Base-by-base conservation (phyloP, 148 eudicot species). In the Rhododendron williamsianum region DNA sequence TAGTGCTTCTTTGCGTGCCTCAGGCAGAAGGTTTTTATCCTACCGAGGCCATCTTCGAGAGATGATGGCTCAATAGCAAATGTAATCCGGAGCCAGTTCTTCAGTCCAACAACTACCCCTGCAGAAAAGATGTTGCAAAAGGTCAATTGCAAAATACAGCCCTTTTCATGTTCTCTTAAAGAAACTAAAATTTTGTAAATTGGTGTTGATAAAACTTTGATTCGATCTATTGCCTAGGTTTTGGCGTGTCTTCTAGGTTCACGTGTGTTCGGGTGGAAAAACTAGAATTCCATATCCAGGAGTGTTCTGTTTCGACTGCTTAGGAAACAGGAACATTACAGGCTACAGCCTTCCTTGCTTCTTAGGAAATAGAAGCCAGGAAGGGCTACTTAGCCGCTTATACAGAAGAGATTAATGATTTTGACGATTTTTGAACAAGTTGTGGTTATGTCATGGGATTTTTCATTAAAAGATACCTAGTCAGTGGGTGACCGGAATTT, bases 91-190 rank as follows among this genome's bases (percentile, higher is more conserved):
- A 92, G 12, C 93, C 91, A 92, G 74, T 90, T 87, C 83, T 88
- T 90, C 89, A 91, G 48, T 16, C 94, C 92, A 41, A 92, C 89
- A n/a, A 88, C 88, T 60, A 35, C 36, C 41, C 94, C 94, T 92
- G 76, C n/a, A 69, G 6, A 0, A 63, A 69, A 69, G 35, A 67
- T n/a, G 83, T 54, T 18, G 9, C 67, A 8, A 8, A 63, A 63
- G 30, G 11, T 63, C 10, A 63, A n/a, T 6, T 23, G 65, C 71
- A 63, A 54, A 54, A 54, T 54, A 1, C 21, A 54, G 21, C 60
- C 60, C 1, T 6, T 23, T 60, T 60, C 6, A 60, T 60, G 67
- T 21, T 60, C 25, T 60, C 67, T 2, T 60, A 21, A 21, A 60
- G 1, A 21, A 60, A 19, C 6, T 21, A 21, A 5, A 21, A 21